phyloP scores from a whole-genome alignment of 345 rosid genomes.

The Populus pruinosa region DNA sequence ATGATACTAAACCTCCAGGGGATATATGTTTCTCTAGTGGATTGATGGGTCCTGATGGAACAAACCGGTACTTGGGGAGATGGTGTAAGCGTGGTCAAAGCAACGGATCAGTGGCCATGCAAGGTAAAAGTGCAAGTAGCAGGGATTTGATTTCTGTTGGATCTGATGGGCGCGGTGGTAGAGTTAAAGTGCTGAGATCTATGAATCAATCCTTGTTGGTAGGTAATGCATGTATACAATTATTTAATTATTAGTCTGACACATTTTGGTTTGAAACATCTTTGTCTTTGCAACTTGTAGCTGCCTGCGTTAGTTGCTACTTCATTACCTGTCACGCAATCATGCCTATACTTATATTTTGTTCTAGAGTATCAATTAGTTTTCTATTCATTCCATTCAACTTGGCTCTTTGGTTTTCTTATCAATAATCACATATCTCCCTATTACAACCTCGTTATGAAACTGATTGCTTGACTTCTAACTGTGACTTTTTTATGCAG shows the following conservation, averaged over 20 bases:
- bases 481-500: conserved; percentile 28
- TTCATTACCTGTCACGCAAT: background rate
- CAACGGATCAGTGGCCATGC: conserved; percentile 22
- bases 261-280: background rate
- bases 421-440: background rate
- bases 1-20: conserved; percentile 34
- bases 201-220: conserved; percentile 48
- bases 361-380: background rate
- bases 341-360: background rate
- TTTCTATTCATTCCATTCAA: background rate
- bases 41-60: conserved; percentile 72
- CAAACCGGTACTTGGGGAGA: conserved; percentile 61
- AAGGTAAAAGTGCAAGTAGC: conserved; percentile 31
- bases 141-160: conserved; percentile 73
- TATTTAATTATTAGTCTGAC: background rate
- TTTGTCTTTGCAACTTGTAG: no score
- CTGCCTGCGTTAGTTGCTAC: conserved; percentile 4
- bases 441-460: background rate
- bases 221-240: conserved; percentile 16
- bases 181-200: conserved; percentile 70
- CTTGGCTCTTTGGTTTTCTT: background rate
- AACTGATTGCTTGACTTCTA: background rate
- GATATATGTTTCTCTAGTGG: conserved; percentile 63
- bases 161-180: conserved; percentile 92
- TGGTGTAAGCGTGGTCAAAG: conserved; percentile 80